Evolutionary conservation across 495 filamentous ascomycete genomes (phyloP), one percentile per base, ranked within the genome.

Genomic region (Aspergillus ostianus): DNA sequence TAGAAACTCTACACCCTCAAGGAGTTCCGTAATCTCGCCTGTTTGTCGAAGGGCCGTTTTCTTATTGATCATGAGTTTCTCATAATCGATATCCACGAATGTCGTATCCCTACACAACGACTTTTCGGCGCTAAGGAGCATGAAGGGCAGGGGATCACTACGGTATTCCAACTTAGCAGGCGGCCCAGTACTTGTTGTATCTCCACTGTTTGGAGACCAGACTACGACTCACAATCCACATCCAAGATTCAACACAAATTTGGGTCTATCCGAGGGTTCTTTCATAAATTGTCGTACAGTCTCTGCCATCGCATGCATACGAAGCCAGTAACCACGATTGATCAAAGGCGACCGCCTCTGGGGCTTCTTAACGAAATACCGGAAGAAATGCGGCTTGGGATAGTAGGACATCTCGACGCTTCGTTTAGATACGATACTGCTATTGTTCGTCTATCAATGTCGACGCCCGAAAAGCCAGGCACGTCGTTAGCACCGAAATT

Each of bases 91-190:
- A 70, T 98, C 92, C 47, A 97, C 79, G 63, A 96, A 97, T 36
- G 76, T 83, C 27, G 80, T 81, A 56, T 83, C 70, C 12, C 72
- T 71, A 67, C 83, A 88, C 13, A 75, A 55, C 12, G 78, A 68
- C 6, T 80, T 75, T 60, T 90, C 85, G 62, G 84, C 79, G 7
- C 81, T 78, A 54, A 94, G 82, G 57, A 88, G 90, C 65, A 91
- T 89, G 77, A 92, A 97, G 0, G 92, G 90, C n/a, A 95, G 75
- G 45, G 93, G 90, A 78, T 97, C 93, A 73, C 92, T 96, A 71
- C 59, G 57, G 62, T 49, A 62, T 48, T 64, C 52, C 18, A 53
- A 63, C 58, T 74, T 67, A 73, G 69, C 57, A 69, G 63, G 63
- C 61, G 27, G 49, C 57, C 55, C 61, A 52, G 41, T 51, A 10